Conservation (phyloP, 306 rosid species). For the Pyrus pyrifolia region DNA sequence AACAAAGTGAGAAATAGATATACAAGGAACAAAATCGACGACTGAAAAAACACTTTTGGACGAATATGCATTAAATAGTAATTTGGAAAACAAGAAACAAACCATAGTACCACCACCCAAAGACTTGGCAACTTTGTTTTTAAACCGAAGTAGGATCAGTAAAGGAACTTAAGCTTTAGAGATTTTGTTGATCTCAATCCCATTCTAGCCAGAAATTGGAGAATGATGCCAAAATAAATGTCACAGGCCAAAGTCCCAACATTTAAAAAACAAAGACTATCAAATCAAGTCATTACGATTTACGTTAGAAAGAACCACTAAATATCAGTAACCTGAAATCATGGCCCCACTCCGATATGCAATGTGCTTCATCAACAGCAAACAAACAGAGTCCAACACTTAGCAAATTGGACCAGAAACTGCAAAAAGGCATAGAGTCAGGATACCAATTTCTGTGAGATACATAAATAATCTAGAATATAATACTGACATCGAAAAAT, state of each 20-base stretch:
- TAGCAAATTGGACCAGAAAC: constrained; percentile 88
- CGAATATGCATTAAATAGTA: background rate
- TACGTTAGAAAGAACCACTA: background rate
- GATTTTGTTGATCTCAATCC: background rate
- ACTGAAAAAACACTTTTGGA: background rate
- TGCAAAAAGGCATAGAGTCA: constrained; percentile 27
- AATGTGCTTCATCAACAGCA: constrained; percentile 94
- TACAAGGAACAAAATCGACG: background rate
- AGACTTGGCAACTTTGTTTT: background rate
- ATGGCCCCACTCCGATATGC: constrained; percentile 96
- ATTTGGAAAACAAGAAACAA: background rate
- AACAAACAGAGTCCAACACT: constrained; percentile 69
- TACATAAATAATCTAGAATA: background rate
- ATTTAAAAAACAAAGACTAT: background rate
- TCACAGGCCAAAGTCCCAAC: background rate
- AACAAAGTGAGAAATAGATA: background rate
- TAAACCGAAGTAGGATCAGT: background rate
- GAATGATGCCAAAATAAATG: background rate
- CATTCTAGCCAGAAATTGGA: background rate
- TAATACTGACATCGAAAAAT: background rate
- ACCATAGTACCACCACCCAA: background rate
- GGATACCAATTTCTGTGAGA: background rate
- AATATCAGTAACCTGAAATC: constrained; percentile 50
- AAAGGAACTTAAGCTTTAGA: background rate
- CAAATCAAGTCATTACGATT: background rate